These are phyloP conservation scores for Saccharomycopsis schoenii DNA, from an alignment of 805 yeast species.

Conservation along the genomic window DNA sequence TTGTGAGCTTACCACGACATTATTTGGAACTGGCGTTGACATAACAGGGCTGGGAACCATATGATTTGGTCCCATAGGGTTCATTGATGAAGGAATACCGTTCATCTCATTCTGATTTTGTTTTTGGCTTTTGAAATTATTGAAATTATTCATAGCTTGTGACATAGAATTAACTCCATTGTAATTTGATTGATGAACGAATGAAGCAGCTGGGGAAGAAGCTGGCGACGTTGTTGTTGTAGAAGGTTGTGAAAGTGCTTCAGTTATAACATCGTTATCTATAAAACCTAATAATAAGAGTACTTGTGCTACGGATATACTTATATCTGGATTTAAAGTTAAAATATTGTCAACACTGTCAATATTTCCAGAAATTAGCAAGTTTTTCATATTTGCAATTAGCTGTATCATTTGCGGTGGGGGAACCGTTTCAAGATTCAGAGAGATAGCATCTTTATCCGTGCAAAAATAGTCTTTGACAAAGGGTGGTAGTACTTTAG, in stretches of 20 bases:
- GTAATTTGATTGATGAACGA: background rate
- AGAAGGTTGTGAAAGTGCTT: background rate
- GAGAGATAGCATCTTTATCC: constrained; percentile 45
- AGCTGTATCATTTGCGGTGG: constrained; percentile 68
- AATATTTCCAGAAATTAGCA: constrained; percentile 40
- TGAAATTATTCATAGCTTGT: constrained; percentile 29
- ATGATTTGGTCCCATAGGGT: background rate
- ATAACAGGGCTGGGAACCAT: background rate
- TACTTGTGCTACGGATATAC: constrained; percentile 65
- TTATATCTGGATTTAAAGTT: constrained; percentile 44
- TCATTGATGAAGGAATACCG: background rate
- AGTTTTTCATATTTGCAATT: constrained; percentile 52
- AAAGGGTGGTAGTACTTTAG: constrained; percentile 44
- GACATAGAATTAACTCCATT: background rate
- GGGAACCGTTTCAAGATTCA: constrained; percentile 52
- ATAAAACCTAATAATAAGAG: constrained; percentile 68
- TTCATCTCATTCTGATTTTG: background rate
- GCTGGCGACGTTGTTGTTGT: background rate
- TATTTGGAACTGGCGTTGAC: background rate
- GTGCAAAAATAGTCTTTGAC: constrained; percentile 34
- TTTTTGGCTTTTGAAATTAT: background rate
- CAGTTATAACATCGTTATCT: constrained; percentile 41
- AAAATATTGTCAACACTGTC: constrained; percentile 39
- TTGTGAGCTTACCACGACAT: background rate
- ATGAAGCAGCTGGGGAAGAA: background rate